Evolutionary conservation across 306 rosid species (phyloP), one percentile per base, ranked within the genome.

Genomic region (Oxytropis ochrocephala): DNA sequence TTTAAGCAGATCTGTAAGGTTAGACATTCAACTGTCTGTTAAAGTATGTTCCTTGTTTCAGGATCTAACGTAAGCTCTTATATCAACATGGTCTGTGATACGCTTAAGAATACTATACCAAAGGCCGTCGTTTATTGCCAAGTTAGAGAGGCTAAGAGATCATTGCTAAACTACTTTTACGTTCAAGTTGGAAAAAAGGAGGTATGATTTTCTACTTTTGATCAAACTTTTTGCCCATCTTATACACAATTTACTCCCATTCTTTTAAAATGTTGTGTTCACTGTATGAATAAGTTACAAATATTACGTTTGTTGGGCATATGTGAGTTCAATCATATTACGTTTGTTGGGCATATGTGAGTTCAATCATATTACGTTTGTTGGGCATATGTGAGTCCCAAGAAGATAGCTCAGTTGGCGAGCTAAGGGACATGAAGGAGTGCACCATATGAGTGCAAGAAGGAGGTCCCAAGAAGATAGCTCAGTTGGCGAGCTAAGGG

Each of bases 91-190:
- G 95, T 95, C 42, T 87, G 89, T 49, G 99, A 91, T 29, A 87
- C 92, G 0, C 86, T 95, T 41, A 91, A 85, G 75, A 81, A 84
- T 87, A 85, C 99, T 10, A 80, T 95, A 78, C 99, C 99, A 6
- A 95, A 95, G 88, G 97, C 99, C 18, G 97, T 95, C 60, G 99
- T 95, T 60, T 80, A 89, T 80, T 95, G 99, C 79, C 99, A 95
- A 95, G 97, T 95, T 71, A 89, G 99, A 80, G 99, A 95, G 87
- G 99, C 99, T 27, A 95, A 87, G 85, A 89, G 96, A 80, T 89
- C 97, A 30, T 79, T 95, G 70, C 88, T 95, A 19, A 91, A 85
- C 89, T 73, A 69, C 66, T 95, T 89, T 11, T 95, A 95, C 49
- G 73, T 88, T 74, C 95, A 84, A 64, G 84, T 95, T 65, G 99